A percentile compares a stretch with the other conserved stretches of the same genome.
Conservation (phyloP, 2,329 filamentous ascomycete species). For the Zymoseptoria passerinii region DNA sequence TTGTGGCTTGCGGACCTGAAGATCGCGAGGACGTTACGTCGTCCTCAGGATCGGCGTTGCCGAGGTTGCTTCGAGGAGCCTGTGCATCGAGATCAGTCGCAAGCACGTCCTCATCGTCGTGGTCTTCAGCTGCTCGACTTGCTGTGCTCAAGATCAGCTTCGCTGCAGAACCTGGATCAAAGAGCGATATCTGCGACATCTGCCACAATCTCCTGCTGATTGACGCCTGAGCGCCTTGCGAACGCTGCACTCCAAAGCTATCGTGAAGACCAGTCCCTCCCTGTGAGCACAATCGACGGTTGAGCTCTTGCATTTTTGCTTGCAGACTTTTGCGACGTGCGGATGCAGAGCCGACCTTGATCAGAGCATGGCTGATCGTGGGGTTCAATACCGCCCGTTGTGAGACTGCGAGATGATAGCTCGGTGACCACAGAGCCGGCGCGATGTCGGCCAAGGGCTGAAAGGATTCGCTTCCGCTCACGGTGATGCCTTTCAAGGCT, state of each 20-base stretch:
- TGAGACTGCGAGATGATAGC: conserved; percentile 27
- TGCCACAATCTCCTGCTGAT: conserved; percentile 3
- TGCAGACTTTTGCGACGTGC: conserved; percentile 5
- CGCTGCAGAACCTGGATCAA: background rate
- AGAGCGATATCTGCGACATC: background rate
- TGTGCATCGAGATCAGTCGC: background rate
- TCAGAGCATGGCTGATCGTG: conserved; percentile 30
- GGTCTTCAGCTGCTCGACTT: background rate
- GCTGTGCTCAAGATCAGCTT: background rate
- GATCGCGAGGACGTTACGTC: background rate
- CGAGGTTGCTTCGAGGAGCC: background rate
- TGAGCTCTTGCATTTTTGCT: conserved; percentile 12
- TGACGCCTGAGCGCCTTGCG: background rate
- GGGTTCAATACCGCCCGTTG: conserved; percentile 31
- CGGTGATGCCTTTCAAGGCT: conserved; percentile 20
- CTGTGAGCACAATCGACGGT: background rate
- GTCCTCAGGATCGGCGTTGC: background rate
- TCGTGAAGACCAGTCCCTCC: background rate
- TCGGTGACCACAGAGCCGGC: conserved; percentile 34
- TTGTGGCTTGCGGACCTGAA: background rate
- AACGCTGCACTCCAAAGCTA: background rate
- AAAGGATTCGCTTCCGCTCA: conserved; percentile 28
- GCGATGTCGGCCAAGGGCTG: conserved; percentile 31
- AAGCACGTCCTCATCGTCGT: background rate
- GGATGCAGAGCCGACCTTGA: conserved; percentile 4